These are phyloP conservation scores for Penicillium maclennaniae DNA, from an alignment of 495 filamentous ascomycete genomes.

Conservation along the genomic window DNA sequence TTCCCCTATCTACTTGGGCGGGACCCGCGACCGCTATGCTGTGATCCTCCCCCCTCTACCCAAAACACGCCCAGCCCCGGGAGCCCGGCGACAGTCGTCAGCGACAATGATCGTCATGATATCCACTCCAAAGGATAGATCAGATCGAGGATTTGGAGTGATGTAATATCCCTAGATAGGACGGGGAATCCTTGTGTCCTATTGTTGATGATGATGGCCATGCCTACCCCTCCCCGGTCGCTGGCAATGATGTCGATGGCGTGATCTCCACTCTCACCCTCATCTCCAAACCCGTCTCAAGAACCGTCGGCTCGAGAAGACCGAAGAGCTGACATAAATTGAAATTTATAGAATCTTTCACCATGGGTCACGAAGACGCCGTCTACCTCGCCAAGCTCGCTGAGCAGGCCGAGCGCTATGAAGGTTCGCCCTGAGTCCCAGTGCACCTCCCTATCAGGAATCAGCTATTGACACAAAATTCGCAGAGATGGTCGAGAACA, in stretches of 20 bases:
- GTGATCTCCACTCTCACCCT: conserved; percentile 15
- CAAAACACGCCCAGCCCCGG: conserved; percentile 12
- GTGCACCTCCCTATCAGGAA: background rate
- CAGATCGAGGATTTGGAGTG: background rate
- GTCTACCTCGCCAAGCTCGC: conserved; percentile 99
- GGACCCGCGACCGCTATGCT: conserved; percentile 27
- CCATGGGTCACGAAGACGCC: conserved; percentile 98
- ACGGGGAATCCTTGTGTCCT: background rate
- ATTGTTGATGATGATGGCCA: background rate
- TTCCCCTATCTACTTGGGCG: conserved; percentile 23
- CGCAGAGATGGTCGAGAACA: conserved; percentile 99
- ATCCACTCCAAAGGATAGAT: background rate
- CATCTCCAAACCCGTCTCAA: conserved; percentile 7
- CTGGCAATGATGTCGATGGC: conserved; percentile 28
- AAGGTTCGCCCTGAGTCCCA: conserved; percentile 63
- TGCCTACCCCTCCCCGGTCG: conserved; percentile 28
- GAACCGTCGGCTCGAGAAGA: background rate
- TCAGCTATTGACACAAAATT: conserved; percentile 21
- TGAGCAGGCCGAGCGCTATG: conserved; percentile 99
- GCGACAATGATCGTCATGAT: conserved; percentile 19
- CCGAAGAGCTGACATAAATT: conserved; percentile 9
- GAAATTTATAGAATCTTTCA: conserved; percentile 41
- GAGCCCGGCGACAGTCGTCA: conserved; percentile 8
- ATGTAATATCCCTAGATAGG: background rate
- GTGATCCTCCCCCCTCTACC: conserved; percentile 8